These are phyloP conservation scores for Cymbidium sinense DNA, from an alignment of 106 monocot species.

Conservation along the genomic window DNA sequence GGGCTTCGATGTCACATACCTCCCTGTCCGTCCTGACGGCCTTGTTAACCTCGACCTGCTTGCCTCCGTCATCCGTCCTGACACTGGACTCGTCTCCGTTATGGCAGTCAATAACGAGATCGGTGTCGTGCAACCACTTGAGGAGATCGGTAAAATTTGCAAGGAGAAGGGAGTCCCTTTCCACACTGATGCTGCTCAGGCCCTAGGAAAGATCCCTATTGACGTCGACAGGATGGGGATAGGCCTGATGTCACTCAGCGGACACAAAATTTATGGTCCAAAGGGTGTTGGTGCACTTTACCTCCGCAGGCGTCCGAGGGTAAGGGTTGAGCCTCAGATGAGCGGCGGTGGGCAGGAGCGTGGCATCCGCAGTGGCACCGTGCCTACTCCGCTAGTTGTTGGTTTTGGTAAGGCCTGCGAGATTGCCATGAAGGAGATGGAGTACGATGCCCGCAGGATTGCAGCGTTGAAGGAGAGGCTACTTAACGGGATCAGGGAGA, in stretches of 20 bases:
- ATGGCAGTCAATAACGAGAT: slow-evolving; percentile 99
- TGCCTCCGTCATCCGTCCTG: slow-evolving; percentile 56
- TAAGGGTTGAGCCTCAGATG: slow-evolving; percentile 96
- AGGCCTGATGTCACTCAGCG: slow-evolving; percentile 85
- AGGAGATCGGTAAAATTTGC: slow-evolving; percentile 85
- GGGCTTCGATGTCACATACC: slow-evolving; percentile 86
- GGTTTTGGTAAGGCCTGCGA: slow-evolving; percentile 89
- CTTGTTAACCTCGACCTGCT: slow-evolving; percentile 67
- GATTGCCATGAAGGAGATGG: slow-evolving; percentile 87
- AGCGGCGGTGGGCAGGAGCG: slow-evolving; percentile 96
- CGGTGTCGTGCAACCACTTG: slow-evolving; percentile 88
- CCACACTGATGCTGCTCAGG: slow-evolving; percentile 95
- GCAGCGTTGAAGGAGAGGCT: slow-evolving; percentile 51
- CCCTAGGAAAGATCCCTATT: slow-evolving; percentile 82
- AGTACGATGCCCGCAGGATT: slow-evolving; percentile 52
- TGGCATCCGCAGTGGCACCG: slow-evolving; percentile 89
- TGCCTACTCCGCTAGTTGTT: slow-evolving; percentile 80
- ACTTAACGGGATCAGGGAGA: slow-evolving; percentile 47
- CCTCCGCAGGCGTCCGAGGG: slow-evolving; percentile 66
- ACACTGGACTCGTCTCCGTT: slow-evolving; percentile 87
- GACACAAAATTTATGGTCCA: slow-evolving; percentile 94
- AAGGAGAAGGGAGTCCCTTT: slow-evolving; percentile 61
- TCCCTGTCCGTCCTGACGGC: slow-evolving; percentile 76
- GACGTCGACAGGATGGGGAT: slow-evolving; percentile 89
- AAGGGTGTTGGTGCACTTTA: slow-evolving; percentile 94